phyloP scores from a whole-genome alignment of 2,329 filamentous ascomycete genomes.

The Aspergillus sp. region DNA sequence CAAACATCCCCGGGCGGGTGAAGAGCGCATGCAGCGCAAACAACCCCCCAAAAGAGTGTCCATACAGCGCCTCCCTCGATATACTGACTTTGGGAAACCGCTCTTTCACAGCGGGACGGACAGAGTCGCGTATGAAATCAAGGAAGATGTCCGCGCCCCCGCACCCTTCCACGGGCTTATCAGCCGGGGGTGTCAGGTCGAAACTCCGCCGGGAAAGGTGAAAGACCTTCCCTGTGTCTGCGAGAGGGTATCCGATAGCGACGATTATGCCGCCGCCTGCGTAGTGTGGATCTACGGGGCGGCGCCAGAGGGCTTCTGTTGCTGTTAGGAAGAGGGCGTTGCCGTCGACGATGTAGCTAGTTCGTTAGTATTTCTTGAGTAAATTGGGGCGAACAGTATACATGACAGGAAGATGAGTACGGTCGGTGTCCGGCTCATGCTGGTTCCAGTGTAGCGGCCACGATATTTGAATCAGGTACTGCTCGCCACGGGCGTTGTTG shows the following conservation, averaged over 20 bases:
- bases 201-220: background rate
- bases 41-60: slow-evolving; percentile 53
- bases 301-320: slow-evolving; percentile 23
- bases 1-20: slow-evolving; percentile 42
- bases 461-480: slow-evolving; percentile 22
- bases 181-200: slow-evolving; percentile 5
- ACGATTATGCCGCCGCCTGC: slow-evolving; percentile 20
- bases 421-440: background rate
- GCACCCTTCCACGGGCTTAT: background rate
- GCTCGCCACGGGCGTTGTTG: slow-evolving; percentile 12
- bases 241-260: slow-evolving; percentile 22
- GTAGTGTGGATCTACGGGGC: slow-evolving; percentile 15
- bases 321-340: slow-evolving; percentile 25
- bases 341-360: slow-evolving; percentile 24
- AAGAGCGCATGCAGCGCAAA: slow-evolving; percentile 50
- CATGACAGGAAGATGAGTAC: slow-evolving; percentile 1
- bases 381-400: background rate
- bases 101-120: background rate
- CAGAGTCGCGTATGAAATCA: slow-evolving; percentile 2
- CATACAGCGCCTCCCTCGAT: slow-evolving; percentile 47
- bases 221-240: slow-evolving; percentile 7
- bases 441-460: slow-evolving; percentile 21
- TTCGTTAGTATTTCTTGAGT: background rate
- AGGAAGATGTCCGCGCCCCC: slow-evolving; percentile 11
- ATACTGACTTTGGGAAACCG: slow-evolving; percentile 11